These are phyloP conservation scores for Yarrowia hollandica DNA, from an alignment of 805 yeast species.

Conservation along the genomic window DNA sequence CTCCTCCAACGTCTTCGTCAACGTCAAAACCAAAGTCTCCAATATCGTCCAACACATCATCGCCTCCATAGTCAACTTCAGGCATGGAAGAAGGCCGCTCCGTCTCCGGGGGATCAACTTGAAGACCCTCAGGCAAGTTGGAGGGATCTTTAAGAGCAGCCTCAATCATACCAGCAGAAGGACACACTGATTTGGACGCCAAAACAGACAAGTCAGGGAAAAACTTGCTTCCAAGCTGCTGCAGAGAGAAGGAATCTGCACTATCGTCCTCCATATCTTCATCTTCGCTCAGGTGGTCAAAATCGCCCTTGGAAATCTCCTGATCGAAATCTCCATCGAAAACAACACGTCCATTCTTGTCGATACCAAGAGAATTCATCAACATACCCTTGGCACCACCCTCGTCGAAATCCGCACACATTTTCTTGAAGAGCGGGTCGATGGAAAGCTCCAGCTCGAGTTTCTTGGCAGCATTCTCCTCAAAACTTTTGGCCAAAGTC, in stretches of 20 bases:
- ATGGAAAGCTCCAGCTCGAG: constrained; percentile 44
- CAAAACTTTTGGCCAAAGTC: constrained; percentile 40
- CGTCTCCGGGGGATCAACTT: neutral
- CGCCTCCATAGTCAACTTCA: constrained; percentile 32
- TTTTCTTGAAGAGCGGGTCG: constrained; percentile 47
- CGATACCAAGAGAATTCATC: constrained; percentile 53
- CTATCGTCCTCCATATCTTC: constrained; percentile 32
- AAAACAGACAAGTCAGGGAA: constrained; percentile 35
- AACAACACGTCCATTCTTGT: constrained; percentile 60
- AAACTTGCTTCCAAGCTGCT: constrained; percentile 32
- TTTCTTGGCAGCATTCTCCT: constrained; percentile 39
- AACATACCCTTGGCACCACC: constrained; percentile 46
- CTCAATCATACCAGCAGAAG: constrained; percentile 64
- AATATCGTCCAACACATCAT: constrained; percentile 33
- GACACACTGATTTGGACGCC: constrained; percentile 52
- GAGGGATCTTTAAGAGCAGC: constrained; percentile 50
- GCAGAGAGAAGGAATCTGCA: constrained; percentile 33
- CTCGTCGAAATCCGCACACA: constrained; percentile 50
- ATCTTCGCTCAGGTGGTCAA: constrained; percentile 39
- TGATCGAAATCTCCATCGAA: constrained; percentile 60
- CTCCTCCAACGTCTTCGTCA: constrained; percentile 27
- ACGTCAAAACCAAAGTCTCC: constrained; percentile 15
- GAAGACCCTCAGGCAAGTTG: constrained; percentile 42
- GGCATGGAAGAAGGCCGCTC: constrained; percentile 26
- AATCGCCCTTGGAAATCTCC: constrained; percentile 30